Base-by-base conservation (phyloP, 176 grass and related monocot genomes). In the Oryza meridionalis region DNA sequence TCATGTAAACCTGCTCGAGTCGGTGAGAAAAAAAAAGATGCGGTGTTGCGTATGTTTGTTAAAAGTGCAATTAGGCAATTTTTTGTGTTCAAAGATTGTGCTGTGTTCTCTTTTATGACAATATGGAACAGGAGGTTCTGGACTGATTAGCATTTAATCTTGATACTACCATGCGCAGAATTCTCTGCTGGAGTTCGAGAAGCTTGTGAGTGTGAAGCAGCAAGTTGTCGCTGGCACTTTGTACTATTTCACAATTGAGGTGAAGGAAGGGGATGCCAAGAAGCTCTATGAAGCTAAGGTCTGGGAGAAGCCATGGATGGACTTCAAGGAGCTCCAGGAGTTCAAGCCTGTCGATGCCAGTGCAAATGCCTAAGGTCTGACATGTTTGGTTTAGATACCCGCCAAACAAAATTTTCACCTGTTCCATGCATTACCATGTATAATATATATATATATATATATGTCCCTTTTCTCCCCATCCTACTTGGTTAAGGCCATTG, bases 231-330 rank as follows among this genome's bases (percentile, higher is more conserved):
- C 94, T 49, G 94, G 94, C 55, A 66, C 35, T 13, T 82, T 94
- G 79, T 84, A 94, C 77, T 80, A 92, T 70, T 37, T 97, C 17
- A 94, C 91, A 0, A 19, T 97, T 49, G 85, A 94, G 67, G 91
- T 62, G 27, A 85, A 82, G 46, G 91, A 94, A 46, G 72, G 82
- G 4, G 85, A 77, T 14, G 27, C 25, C 65, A 94, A 87, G 74
- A 94, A 91, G 55, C 59, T 94, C 61, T 86, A 92, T 40, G 94
- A 97, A 80, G 94, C 94, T 24, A 92, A 90, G 80, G 75, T 97
- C 11, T 92, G 90, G 94, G 94, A 92, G 63, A 90, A 97, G 70
- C 73, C 37, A 45, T 92, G 90, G 86, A 49, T 73, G 81, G 74
- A 85, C 86, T 97, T 92, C 9, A 97, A 90, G 86, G 44, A 86